Base-by-base conservation (phyloP, 148 eudicot genomes). In the Amaranthus cruentus region DNA sequence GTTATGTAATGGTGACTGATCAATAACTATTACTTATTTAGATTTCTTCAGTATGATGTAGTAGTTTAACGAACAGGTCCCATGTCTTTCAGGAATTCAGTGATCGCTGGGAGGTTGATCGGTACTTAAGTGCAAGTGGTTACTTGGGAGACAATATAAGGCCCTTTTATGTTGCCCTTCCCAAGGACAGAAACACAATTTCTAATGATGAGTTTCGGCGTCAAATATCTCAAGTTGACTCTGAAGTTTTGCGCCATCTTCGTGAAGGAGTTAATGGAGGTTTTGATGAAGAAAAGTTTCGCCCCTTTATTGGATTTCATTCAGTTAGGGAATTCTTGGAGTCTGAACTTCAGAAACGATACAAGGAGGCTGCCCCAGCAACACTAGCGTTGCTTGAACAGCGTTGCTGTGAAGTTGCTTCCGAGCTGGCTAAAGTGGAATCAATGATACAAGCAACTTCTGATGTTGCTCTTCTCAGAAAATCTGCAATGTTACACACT, bases 291-390 rank as follows among this genome's bases (percentile, higher is more conserved):
- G 97, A 95, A 42, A 95, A 95, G 67, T 95, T 84, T 63, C 86
- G 84, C 74, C 85, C 91, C 64, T 79, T 78, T 46, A 85, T 95
- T 67, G 99, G 99, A 68, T 95, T 95, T 82, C 77, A 87, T 73
- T 80, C 89, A 71, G 94, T 95, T 55, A 85, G 88, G 76, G 99
- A 95, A 62, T 95, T 78, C 74, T 73, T 95, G 79, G 99, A 95
- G 81, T 74, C 94, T 68, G 97, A 95, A 76, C 99, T 95, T 66
- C 97, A 95, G 84, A 91, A 86, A 82, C 83, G 93, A 62, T 95
- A 95, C 69, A 95, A 91, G 82, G 98, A 91, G 80, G 98, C 98
- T 79, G 93, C 97, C 55, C 98, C 98, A 53, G 89, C 97, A 69
- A 95, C 98, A 75, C 77, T 95, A 71, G 93, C 97, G 56, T 85